Evolutionary conservation across 129 eudicot genomes (phyloP).

Genomic region (Sambucus nigra): DNA sequence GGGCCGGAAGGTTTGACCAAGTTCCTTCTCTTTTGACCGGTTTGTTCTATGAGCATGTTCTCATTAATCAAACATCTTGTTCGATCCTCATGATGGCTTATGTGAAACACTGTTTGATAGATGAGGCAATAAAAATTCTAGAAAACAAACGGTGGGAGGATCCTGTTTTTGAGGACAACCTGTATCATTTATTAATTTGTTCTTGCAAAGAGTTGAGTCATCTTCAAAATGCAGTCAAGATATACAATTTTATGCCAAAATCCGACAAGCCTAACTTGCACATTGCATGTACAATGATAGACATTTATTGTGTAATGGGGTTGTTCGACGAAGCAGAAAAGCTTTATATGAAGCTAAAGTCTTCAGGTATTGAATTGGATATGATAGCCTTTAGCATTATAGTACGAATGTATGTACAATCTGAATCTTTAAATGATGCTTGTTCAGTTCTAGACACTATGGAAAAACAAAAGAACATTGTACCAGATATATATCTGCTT

Average conservation of each 20-base stretch:
- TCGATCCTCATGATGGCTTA: conserved; percentile 74
- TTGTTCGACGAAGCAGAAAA: conserved; percentile 54
- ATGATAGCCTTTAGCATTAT: conserved; percentile 71
- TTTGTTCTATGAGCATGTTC: conserved; percentile 48
- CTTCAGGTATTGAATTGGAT: conserved; percentile 47
- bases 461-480: conserved; percentile 49
- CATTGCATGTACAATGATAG: conserved; percentile 83
- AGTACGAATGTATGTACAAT: conserved; percentile 70
- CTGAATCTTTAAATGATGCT: conserved; percentile 57
- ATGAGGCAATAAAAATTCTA: conserved; percentile 50
- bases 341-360: conserved; percentile 44
- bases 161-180: conserved; percentile 64
- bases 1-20: conserved; percentile 42
- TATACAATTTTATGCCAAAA: conserved; percentile 55
- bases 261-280: conserved; percentile 63
- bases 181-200: conserved; percentile 82
- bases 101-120: conserved; percentile 59
- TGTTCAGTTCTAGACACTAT: conserved; percentile 56
- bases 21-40: conserved; percentile 53
- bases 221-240: conserved; percentile 56
- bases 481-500: conserved; percentile 70
- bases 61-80: conserved; percentile 67
- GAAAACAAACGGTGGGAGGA: conserved; percentile 68
- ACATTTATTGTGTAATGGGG: conserved; percentile 56
- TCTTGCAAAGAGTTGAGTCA: conserved; percentile 71